phyloP scores from a whole-genome alignment of 1,139 yeast genomes.

The Nakaseomyces nivariensis region DNA sequence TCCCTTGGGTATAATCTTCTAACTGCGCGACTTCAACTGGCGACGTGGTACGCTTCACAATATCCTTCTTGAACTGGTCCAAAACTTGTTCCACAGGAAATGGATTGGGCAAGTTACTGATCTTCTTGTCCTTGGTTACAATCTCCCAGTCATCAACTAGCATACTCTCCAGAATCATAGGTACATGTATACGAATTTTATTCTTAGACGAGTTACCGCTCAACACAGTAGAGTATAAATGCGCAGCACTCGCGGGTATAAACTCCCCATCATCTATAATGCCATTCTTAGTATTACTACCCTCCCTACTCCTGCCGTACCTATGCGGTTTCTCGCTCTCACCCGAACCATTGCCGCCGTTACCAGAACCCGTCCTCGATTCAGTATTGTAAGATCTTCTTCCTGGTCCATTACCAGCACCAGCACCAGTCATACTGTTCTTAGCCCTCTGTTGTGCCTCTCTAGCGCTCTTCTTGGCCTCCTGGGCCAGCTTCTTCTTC shows the following conservation, averaged over 20 bases:
- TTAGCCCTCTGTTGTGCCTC: slow-evolving; percentile 10
- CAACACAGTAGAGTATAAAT: background rate
- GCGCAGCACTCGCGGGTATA: background rate
- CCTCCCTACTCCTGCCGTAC: background rate
- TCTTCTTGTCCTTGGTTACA: slow-evolving; percentile 67
- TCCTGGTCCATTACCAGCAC: background rate
- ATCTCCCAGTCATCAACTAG: slow-evolving; percentile 92
- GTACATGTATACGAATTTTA: slow-evolving; percentile 48
- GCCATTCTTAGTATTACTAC: background rate
- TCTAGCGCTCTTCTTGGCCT: slow-evolving; percentile 28
- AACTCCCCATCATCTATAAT: background rate
- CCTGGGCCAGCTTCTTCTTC: slow-evolving; percentile 53
- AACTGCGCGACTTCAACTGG: slow-evolving; percentile 44
- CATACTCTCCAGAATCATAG: slow-evolving; percentile 55
- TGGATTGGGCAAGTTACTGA: slow-evolving; percentile 52
- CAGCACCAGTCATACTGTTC: background rate
- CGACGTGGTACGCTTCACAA: slow-evolving; percentile 22
- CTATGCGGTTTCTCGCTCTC: background rate
- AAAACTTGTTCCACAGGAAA: slow-evolving; percentile 46
- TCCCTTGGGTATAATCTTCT: slow-evolving; percentile 59
- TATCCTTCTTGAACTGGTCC: slow-evolving; percentile 33
- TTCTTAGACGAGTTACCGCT: slow-evolving; percentile 11
- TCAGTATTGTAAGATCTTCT: background rate
- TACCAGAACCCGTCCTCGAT: background rate
- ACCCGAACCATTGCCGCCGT: background rate